phyloP scores from a whole-genome alignment of 2,329 filamentous ascomycete genomes.

The Teratosphaeria viscida region DNA sequence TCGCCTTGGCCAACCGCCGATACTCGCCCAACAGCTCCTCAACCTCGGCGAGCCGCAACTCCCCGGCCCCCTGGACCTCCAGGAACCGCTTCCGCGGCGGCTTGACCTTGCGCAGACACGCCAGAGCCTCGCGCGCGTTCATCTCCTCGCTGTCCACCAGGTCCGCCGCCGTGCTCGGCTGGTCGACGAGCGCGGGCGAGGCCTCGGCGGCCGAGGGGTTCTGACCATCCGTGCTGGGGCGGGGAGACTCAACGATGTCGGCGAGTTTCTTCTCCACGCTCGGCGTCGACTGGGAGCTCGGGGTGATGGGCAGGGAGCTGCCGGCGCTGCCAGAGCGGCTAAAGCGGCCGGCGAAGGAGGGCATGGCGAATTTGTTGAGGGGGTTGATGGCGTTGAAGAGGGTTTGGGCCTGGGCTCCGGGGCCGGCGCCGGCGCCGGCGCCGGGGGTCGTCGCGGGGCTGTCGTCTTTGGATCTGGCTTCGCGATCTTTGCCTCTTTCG shows the following conservation, averaged over 20 bases:
- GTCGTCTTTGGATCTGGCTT: slow-evolving; percentile 8
- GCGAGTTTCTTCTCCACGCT: slow-evolving; percentile 43
- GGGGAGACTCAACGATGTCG: slow-evolving; percentile 17
- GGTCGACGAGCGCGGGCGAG: slow-evolving; percentile 3
- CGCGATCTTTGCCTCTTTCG: neutral
- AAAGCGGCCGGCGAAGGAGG: slow-evolving; percentile 23
- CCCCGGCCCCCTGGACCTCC: slow-evolving; percentile 35
- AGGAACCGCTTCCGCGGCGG: slow-evolving; percentile 39
- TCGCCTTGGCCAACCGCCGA: slow-evolving; percentile 31
- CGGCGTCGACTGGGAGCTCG: slow-evolving; percentile 13
- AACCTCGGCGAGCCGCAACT: slow-evolving; percentile 38
- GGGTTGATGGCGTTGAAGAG: slow-evolving; percentile 25
- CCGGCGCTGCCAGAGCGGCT: slow-evolving; percentile 17
- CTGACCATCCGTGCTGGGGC: slow-evolving; percentile 1
- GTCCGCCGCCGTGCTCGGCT: neutral
- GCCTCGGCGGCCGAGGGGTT: neutral
- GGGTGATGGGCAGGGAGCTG: slow-evolving; percentile 8
- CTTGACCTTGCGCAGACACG: slow-evolving; percentile 34
- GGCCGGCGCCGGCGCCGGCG: neutral
- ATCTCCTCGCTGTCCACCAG: slow-evolving; percentile 24
- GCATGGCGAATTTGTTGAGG: slow-evolving; percentile 25
- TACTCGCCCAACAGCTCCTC: slow-evolving; percentile 33
- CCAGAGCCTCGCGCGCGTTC: slow-evolving; percentile 34
- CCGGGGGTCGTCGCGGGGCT: slow-evolving; percentile 5
- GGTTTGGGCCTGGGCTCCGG: slow-evolving; percentile 7